Evolutionary conservation across 257 asterid genomes (phyloP), one percentile per base, ranked within the genome.

Genomic region (Cordia subcordata): DNA sequence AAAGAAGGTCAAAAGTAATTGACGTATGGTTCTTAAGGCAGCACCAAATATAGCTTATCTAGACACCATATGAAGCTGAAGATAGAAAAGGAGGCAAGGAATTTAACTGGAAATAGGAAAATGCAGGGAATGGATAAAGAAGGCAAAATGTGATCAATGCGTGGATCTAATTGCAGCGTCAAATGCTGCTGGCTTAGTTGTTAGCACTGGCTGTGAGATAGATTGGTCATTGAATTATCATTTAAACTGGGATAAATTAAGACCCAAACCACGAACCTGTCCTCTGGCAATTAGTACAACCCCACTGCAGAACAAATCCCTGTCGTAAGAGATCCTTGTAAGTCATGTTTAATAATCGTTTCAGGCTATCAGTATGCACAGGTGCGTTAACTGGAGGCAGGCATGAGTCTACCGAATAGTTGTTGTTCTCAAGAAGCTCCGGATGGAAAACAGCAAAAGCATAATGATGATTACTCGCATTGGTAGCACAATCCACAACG

Each of bases 291-390:
- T 53, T 69, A 33, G 35, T 38, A 45, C 81, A 73, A 17, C 65
- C 50, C 85, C 88, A 81, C 49, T 59, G 73, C 16, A 81, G 58
- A 63, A 63, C 68, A 57, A 81, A 78, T n/a, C 86, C 80, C 53
- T 65, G 73, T 62, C 65, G 64, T 52, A 77, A 55, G 68, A 79
- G 63, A 3, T 66, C 54, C 3, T 49, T 46, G 23, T 71, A 82
- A 33, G 62, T 73, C 87, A 79, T 73, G 13, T 60, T 49, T 20
- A 74, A 13, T 46, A 71, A 67, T 16, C 49, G 59, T 15, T 33
- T 32, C 8, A 73, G 44, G 49, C 18, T 55, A 16, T 63, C 74
- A 21, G 37, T 64, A 62, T 67, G 58, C 40, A 75, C 75, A 6
- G 81, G 75, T 5, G 82, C 58, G 19, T 73, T 70, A 49, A 81